Conservation (phyloP, 2,329 filamentous ascomycete species). For the Ascosphaera pollenicola region DNA sequence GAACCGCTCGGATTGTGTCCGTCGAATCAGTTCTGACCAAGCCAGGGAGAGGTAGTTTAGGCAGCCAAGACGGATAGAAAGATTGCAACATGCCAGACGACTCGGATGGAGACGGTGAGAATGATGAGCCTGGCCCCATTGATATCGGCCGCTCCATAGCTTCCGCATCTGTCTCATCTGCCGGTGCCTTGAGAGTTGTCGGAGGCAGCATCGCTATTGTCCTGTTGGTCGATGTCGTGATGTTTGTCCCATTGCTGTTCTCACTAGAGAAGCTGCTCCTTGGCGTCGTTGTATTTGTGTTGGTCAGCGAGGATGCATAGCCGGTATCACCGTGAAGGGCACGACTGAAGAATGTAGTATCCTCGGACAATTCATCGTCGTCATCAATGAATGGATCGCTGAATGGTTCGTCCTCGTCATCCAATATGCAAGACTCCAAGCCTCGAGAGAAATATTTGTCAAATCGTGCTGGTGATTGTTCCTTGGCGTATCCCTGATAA, state of each 20-base stretch:
- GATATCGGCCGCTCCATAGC: not conserved
- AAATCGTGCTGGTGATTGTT: not conserved
- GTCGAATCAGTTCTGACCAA: not conserved
- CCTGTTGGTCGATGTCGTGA: slow-evolving; percentile 12
- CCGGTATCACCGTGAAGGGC: not conserved
- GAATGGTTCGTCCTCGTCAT: slow-evolving; percentile 14
- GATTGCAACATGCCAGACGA: not conserved
- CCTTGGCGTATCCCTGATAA: slow-evolving; percentile 33
- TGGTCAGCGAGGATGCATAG: not conserved
- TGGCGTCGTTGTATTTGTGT: slow-evolving; percentile 24
- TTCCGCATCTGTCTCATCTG: not conserved
- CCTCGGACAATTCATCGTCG: slow-evolving; percentile 46
- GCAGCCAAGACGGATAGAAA: not conserved
- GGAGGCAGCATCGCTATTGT: slow-evolving; percentile 76
- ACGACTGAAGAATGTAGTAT: slow-evolving; percentile 13
- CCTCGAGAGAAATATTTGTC: not conserved
- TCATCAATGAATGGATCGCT: slow-evolving; percentile 29
- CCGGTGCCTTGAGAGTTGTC: slow-evolving; percentile 57
- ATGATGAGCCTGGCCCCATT: too few relatives aligned
- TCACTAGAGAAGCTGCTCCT: slow-evolving; percentile 36
- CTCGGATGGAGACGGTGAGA: too few relatives aligned
- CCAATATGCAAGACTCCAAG: slow-evolving; percentile 1
- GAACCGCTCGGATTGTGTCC: not conserved
- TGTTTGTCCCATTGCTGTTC: slow-evolving; percentile 25
- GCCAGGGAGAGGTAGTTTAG: not conserved